Evolutionary conservation across 2,329 filamentous ascomycete species (phyloP).

Genomic region (Westerdykella aurantiaca): DNA sequence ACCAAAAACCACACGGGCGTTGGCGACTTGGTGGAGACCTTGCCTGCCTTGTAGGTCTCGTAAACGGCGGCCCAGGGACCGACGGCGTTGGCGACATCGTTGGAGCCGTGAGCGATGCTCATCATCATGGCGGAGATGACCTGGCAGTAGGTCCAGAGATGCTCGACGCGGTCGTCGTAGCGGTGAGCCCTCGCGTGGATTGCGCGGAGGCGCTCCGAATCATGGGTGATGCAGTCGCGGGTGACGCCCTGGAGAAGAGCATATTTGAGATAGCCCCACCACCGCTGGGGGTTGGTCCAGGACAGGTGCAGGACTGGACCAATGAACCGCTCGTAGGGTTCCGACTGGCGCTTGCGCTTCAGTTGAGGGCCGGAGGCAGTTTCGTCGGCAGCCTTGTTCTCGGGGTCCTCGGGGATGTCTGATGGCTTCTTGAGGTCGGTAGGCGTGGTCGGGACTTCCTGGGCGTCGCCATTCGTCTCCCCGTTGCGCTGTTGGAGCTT

Average conservation of each 20-base stretch:
- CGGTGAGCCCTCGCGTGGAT: slow-evolving; percentile 40
- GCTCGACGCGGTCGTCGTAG: slow-evolving; percentile 45
- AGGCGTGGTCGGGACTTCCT: not conserved
- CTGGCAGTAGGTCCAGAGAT: slow-evolving; percentile 43
- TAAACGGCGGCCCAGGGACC: slow-evolving; percentile 59
- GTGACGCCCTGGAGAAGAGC: slow-evolving; percentile 42
- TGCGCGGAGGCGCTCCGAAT: slow-evolving; percentile 34
- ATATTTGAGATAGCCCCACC: slow-evolving; percentile 40
- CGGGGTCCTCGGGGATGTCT: slow-evolving; percentile 6
- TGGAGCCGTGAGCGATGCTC: slow-evolving; percentile 65
- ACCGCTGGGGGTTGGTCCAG: slow-evolving; percentile 25
- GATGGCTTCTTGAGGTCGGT: slow-evolving; percentile 10
- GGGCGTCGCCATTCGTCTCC: slow-evolving; percentile 2
- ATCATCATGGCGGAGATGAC: slow-evolving; percentile 59
- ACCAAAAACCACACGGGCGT: slow-evolving; percentile 58
- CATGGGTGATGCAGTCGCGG: slow-evolving; percentile 39
- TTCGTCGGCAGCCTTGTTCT: slow-evolving; percentile 10
- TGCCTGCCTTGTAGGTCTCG: slow-evolving; percentile 52
- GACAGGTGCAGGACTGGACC: slow-evolving; percentile 31
- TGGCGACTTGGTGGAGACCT: slow-evolving; percentile 41
- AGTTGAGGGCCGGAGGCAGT: slow-evolving; percentile 5
- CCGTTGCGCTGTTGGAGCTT: slow-evolving; percentile 4
- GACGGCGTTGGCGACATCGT: slow-evolving; percentile 56
- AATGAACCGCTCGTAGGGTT: slow-evolving; percentile 32
- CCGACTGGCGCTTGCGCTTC: slow-evolving; percentile 20